These are phyloP conservation scores for Cladosporium sp. DNA, from an alignment of 2,329 filamentous ascomycete species.

Conservation along the genomic window DNA sequence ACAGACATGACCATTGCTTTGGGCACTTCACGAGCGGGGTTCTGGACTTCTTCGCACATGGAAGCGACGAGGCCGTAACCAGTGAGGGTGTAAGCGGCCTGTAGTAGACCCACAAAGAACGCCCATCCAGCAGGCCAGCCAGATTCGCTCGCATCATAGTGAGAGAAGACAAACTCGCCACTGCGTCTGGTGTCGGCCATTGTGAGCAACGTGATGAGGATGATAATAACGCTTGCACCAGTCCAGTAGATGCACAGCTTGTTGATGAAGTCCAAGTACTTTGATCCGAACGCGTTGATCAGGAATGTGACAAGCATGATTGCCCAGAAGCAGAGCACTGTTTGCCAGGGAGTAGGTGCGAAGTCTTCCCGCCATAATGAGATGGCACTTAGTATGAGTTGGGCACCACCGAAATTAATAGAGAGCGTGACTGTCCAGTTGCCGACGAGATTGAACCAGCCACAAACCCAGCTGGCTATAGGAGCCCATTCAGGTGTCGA, in stretches of 20 bases:
- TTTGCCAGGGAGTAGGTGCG: constrained; percentile 67
- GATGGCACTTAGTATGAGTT: constrained; percentile 67
- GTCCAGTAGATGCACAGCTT: constrained; percentile 76
- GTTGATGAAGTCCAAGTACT: constrained; percentile 67
- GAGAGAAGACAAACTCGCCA: constrained; percentile 65
- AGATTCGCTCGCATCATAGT: constrained; percentile 65
- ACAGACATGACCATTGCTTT: constrained; percentile 71
- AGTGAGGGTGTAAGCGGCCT: constrained; percentile 62
- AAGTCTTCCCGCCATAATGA: constrained; percentile 70
- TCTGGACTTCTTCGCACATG: constrained; percentile 73
- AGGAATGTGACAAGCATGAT: constrained; percentile 65
- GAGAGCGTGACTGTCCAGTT: constrained; percentile 67
- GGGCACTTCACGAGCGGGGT: constrained; percentile 67
- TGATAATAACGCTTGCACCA: constrained; percentile 64
- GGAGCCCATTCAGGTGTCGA: constrained; percentile 65
- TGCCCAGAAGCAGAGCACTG: constrained; percentile 70
- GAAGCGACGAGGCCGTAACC: constrained; percentile 70
- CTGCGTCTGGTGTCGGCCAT: constrained; percentile 60
- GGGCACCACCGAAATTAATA: constrained; percentile 72
- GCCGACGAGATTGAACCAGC: constrained; percentile 70
- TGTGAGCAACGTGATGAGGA: constrained; percentile 62
- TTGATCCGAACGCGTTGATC: constrained; percentile 65
- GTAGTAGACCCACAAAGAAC: constrained; percentile 70
- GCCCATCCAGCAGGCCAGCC: constrained; percentile 71
- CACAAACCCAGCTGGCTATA: constrained; percentile 67